Evolutionary conservation across 192 early-diverging fungal species (phyloP).

Genomic region (Mortierella antarctica): DNA sequence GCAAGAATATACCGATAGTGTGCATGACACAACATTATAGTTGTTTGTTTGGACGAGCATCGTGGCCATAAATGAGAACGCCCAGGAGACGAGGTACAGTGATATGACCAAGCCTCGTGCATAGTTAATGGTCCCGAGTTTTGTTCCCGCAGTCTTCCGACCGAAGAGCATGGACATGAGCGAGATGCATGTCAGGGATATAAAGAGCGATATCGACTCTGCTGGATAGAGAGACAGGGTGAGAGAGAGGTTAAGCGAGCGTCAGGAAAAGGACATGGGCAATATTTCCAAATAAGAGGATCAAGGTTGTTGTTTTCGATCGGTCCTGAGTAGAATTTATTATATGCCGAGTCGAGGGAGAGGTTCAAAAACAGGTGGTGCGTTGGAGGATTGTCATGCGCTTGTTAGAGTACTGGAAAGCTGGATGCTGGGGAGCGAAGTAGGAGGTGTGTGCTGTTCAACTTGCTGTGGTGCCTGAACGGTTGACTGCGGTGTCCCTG

Average conservation of each 20-base stretch:
- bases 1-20: constrained; percentile 34
- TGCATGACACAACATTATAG: constrained; percentile 21
- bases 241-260: neutral
- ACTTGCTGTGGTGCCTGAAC: too few relatives aligned
- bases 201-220: constrained; percentile 28
- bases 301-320: too few relatives aligned
- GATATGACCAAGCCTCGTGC: constrained; percentile 54
- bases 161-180: constrained; percentile 33
- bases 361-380: too few relatives aligned
- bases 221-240: neutral
- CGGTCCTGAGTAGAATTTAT: too few relatives aligned
- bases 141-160: constrained; percentile 35
- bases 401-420: too few relatives aligned
- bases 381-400: too few relatives aligned
- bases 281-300: too few relatives aligned
- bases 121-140: constrained; percentile 45
- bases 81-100: constrained; percentile 55
- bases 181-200: constrained; percentile 26
- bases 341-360: too few relatives aligned
- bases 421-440: too few relatives aligned
- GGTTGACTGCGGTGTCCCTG: too few relatives aligned
- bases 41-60: constrained; percentile 43
- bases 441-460: too few relatives aligned
- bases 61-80: constrained; percentile 47
- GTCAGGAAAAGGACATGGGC: too few relatives aligned